A percentile compares a stretch with the other conserved stretches of the same genome.
Conservation (phyloP, 345 rosid genomes). For the Clarkia xantiana region DNA sequence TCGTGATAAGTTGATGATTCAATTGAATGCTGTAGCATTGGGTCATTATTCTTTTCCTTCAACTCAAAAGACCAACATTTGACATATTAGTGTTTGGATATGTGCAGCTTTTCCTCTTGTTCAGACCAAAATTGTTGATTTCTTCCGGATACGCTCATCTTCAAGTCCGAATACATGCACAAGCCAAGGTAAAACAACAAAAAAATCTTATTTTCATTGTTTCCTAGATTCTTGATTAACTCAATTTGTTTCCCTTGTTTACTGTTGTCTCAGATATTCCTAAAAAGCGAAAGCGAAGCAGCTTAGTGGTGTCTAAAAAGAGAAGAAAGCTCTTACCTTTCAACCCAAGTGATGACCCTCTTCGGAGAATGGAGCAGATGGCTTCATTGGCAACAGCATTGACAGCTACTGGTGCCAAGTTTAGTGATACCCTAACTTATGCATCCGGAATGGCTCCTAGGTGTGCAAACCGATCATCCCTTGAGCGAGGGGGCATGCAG, state of each 20-base stretch:
- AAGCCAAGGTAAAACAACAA: constrained; percentile 20
- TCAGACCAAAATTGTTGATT: constrained; percentile 76
- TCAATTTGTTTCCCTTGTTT: background rate
- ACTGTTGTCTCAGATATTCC: constrained; percentile 17
- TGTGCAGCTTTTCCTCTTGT: constrained; percentile 56
- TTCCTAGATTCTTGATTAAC: background rate
- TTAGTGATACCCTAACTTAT: constrained; percentile 53
- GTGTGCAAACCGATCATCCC: constrained; percentile 56
- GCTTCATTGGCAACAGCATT: constrained; percentile 82
- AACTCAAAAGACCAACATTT: no score
- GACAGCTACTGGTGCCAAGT: constrained; percentile 51
- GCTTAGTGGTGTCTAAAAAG: constrained; percentile 61
- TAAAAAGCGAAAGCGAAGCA: constrained; percentile 45
- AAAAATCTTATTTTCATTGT: no score
- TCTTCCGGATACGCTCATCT: constrained; percentile 58
- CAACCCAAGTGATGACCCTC: constrained; percentile 50
- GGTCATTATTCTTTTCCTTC: no score
- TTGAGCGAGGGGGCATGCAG: constrained; percentile 90
- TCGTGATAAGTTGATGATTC: no score
- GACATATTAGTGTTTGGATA: no score
- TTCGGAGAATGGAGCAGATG: constrained; percentile 65
- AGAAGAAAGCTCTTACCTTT: constrained; percentile 57
- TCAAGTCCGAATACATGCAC: constrained; percentile 8
- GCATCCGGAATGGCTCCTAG: constrained; percentile 54
- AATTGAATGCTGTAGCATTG: no score